Base-by-base conservation (phyloP, 495 filamentous ascomycete genomes). In the Daldinia grandis region DNA sequence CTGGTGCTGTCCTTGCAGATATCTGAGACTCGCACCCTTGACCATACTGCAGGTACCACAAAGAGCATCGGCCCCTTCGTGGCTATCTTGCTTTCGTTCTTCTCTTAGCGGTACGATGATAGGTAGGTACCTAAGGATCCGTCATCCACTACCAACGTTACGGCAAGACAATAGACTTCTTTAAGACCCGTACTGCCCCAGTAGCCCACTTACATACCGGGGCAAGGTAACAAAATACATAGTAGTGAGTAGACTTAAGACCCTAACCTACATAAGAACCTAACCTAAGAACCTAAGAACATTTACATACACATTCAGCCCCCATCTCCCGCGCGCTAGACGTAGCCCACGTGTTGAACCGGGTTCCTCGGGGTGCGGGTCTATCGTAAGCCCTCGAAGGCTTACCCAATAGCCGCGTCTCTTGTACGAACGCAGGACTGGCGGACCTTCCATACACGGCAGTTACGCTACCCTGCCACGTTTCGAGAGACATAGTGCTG, bases 301-400 rank as follows among this genome's bases (percentile, higher is more conserved):
- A 44, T 30, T 42, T 47, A n/a, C 44, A 35, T 37, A n/a, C 5
- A 44, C 4, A 47, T 59, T 21, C 44, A 42, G 70, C 70, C 70
- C 70, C 70, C 70, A 73, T 68, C 44, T 58, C 40, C 10, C n/a
- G 38, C 38, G 56, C 55, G 40, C 53, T 53, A 12, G 27, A 40
- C 59, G 42, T 69, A 54, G 27, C 65, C 70, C 70, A 73, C 70
- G 70, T 68, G 70, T 73, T 62, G 50, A 58, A 62, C 62, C 70
- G 65, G 64, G 37, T 58, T 44, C 15, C 35, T 73, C 65, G 70
- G 70, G 38, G 17, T n/a, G 19, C 55, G 25, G 21, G 38, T 44
- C n/a, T 30, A 60, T 56, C 17, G 50, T 66, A 71, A 66, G 56
- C 44, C 4, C 27, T 59, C 35, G 24, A 63, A 51, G 19, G 30